phyloP scores from a whole-genome alignment of 768 basidiomycete species.

The Saitozyma sp. region DNA sequence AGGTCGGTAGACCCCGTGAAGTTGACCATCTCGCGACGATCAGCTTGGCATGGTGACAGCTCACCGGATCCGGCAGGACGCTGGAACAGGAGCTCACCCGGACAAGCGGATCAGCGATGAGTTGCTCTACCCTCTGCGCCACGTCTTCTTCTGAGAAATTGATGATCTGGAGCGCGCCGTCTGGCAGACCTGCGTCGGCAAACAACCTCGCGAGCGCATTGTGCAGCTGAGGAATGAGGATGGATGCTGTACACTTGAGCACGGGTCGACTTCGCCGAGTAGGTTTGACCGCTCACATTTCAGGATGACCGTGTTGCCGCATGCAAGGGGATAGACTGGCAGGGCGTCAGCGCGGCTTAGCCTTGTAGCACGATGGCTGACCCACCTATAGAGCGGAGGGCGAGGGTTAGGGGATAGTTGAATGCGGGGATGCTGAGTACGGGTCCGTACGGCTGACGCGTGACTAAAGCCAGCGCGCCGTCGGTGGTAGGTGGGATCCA shows the following conservation, averaged over 20 bases:
- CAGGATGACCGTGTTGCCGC: slow-evolving; percentile 54
- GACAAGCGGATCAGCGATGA: slow-evolving; percentile 30
- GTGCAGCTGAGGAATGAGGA: slow-evolving; percentile 50
- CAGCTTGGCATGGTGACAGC: neutral
- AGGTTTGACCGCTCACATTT: slow-evolving; percentile 31
- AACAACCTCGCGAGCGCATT: slow-evolving; percentile 51
- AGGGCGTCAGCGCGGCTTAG: slow-evolving; percentile 1
- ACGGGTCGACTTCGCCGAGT: neutral
- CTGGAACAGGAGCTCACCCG: slow-evolving; percentile 20
- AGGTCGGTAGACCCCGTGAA: slow-evolving; percentile 52
- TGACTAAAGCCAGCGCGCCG: slow-evolving; percentile 20
- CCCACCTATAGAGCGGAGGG: slow-evolving; percentile 36
- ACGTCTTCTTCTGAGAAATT: slow-evolving; percentile 33
- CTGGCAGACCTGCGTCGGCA: slow-evolving; percentile 62
- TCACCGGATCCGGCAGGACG: neutral
- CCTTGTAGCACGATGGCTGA: neutral
- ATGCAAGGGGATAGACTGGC: slow-evolving; percentile 52
- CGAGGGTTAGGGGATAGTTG: slow-evolving; percentile 38
- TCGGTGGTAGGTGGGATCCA: slow-evolving; percentile 38
- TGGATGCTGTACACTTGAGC: slow-evolving; percentile 33
- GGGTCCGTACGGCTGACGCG: slow-evolving; percentile 43
- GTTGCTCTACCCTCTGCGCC: slow-evolving; percentile 27
- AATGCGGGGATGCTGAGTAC: slow-evolving; percentile 41
- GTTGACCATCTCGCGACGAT: slow-evolving; percentile 55
- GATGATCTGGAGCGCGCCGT: slow-evolving; percentile 61